Evolutionary conservation across 768 basidiomycete species (phyloP), one percentile per base, ranked within the genome.

Genomic region (Calocybe cyanea): DNA sequence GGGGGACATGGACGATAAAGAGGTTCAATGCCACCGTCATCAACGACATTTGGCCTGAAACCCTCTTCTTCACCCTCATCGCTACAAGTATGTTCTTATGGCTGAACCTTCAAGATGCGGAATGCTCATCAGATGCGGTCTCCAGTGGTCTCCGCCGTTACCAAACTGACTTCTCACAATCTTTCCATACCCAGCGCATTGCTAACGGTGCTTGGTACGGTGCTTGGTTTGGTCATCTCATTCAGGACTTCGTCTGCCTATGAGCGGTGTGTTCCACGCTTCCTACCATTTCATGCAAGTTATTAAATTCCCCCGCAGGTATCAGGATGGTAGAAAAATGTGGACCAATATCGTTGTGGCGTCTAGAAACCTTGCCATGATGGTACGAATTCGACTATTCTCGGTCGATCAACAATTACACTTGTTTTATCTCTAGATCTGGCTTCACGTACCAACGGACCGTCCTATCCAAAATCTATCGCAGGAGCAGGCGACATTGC

Each of bases 161-260:
- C 79, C 0, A 56, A 72, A 46, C 55, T 75, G 56, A 81, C 80
- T 0, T 45, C 46, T 4, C 67, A 67, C 37, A 63, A 73, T 38
- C 68, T 86, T n/a, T 65, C 64, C 0, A 67, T 85, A 43, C 71
- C 75, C 9, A 80, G 69, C 45, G 65, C 67, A 34, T 70, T 84
- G 50, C 66, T 88, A 46, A 82, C 83, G 3, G 85, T 87, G 6
- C 69, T 88, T 42, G 85, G 85, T 75, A 83, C 81, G 11, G 81
- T 86, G 20, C 76, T 85, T 59, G 83, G 75, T 76, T 66, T 82
- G 54, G 80, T 83, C 38, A 79, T 88, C 42, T 82, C 81, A 0
- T 88, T 87, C 66, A 70, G 85, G 50, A 86, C 83, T 6, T 82
- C 81, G 9, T 82, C 80, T 30, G 83, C 85, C 1, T 85, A 85